Evolutionary conservation across 257 asterid species (phyloP).

Genomic region (Lithospermum erythrorhizon): DNA sequence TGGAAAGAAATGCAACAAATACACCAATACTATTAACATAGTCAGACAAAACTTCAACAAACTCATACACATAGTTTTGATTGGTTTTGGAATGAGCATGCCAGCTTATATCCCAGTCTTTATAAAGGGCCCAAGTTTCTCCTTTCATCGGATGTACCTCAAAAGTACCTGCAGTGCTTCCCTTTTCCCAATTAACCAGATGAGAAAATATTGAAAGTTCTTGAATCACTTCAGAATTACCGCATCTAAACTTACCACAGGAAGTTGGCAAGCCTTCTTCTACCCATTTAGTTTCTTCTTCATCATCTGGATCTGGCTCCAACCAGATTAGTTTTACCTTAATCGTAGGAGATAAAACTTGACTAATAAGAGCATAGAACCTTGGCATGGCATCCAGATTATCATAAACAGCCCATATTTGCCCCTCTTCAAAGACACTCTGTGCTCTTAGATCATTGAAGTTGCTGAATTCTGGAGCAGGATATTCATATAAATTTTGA

Average conservation of each 20-base stretch:
- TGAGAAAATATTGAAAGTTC: constrained; percentile 49
- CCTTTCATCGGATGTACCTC: constrained; percentile 39
- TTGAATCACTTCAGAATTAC: constrained; percentile 22
- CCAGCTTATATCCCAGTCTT: constrained; percentile 44
- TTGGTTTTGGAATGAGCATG: constrained; percentile 13
- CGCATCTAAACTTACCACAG: constrained; percentile 40
- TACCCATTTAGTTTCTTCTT: constrained; percentile 35
- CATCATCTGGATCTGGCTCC: constrained; percentile 34
- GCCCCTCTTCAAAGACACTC: constrained; percentile 29
- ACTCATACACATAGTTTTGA: constrained; percentile 22
- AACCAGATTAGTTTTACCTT: constrained; percentile 46
- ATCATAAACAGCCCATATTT: constrained; percentile 65
- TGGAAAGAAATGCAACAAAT: constrained; percentile 27
- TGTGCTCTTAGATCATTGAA: constrained; percentile 24
- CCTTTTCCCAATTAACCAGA: constrained; percentile 23
- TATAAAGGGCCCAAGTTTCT: constrained; percentile 63
- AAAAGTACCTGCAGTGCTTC: constrained; percentile 2
- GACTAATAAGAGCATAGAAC: constrained; percentile 37
- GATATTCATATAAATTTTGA: constrained; percentile 22
- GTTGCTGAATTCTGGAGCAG: constrained; percentile 36
- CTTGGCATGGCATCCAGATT: constrained; percentile 58
- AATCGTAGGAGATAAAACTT: constrained; percentile 20
- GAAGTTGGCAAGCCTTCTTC: constrained; percentile 40
- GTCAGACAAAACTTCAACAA: constrained; percentile 45
- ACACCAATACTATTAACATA: constrained; percentile 27